These are phyloP conservation scores for Lipomyces kockii DNA, from an alignment of 805 yeast genomes.

Conservation along the genomic window DNA sequence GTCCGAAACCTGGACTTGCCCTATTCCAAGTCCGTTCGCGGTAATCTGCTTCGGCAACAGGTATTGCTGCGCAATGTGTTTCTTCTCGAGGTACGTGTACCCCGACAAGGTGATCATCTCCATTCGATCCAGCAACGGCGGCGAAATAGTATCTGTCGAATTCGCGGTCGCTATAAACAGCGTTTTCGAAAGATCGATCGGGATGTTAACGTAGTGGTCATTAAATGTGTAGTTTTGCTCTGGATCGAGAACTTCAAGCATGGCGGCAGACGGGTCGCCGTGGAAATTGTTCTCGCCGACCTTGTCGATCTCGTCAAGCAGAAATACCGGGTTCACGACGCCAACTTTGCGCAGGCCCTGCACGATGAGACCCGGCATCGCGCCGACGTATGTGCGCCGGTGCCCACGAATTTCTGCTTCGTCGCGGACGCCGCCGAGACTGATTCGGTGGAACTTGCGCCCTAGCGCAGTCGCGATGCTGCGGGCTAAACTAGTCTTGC, in stretches of 20 bases:
- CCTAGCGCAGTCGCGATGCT: slow-evolving; percentile 77
- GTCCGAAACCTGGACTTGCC: slow-evolving; percentile 54
- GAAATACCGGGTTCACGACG: slow-evolving; percentile 79
- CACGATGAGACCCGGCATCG: slow-evolving; percentile 83
- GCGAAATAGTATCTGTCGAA: slow-evolving; percentile 68
- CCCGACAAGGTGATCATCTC: slow-evolving; percentile 80
- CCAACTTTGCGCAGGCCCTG: slow-evolving; percentile 78
- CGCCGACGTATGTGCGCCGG: slow-evolving; percentile 87
- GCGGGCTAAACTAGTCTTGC: slow-evolving; percentile 84
- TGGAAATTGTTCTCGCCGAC: slow-evolving; percentile 63
- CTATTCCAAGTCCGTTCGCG: slow-evolving; percentile 63
- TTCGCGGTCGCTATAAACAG: slow-evolving; percentile 87
- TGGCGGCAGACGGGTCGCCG: slow-evolving; percentile 91
- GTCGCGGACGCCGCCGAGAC: slow-evolving; percentile 86
- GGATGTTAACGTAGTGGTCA: slow-evolving; percentile 86
- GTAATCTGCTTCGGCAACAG: slow-evolving; percentile 75
- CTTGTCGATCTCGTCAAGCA: slow-evolving; percentile 86
- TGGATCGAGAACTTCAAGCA: slow-evolving; percentile 86
- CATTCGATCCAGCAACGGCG: slow-evolving; percentile 81
- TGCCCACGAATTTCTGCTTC: slow-evolving; percentile 92
- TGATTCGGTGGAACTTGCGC: slow-evolving; percentile 75
- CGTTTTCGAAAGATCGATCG: slow-evolving; percentile 80
- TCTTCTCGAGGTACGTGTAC: slow-evolving; percentile 77
- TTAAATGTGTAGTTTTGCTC: slow-evolving; percentile 78
- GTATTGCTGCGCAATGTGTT: slow-evolving; percentile 68